Base-by-base conservation (phyloP, 164 flowering plant species). In the Sedum album region DNA sequence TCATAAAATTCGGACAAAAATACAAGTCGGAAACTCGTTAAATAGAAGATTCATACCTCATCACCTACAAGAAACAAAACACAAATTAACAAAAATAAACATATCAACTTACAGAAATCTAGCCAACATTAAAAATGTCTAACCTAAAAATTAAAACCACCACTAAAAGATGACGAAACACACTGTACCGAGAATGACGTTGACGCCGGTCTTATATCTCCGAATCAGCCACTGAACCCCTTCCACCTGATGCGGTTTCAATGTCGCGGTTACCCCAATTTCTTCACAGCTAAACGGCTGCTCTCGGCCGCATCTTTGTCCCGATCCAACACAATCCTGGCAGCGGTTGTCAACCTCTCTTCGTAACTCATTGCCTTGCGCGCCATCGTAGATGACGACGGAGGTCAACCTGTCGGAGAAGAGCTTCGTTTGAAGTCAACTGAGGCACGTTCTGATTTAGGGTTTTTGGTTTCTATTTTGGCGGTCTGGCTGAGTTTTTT, bases 151-250 rank as follows among this genome's bases (percentile, higher is more conserved):
- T 11, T 17, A 10, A 26, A 2, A 13, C 9, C n/a, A n/a, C n/a
- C n/a, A n/a, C n/a, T 4, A 64, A 57, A 39, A 28, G n/a, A 25
- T 17, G 23, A 26, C 17, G 10, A 70, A 64, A 38, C 46, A 41
- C 6, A 31, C 23, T 67, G 38, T 78, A 90, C 98, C 96, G 63
- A 93, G 92, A 67, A 93, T 76, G 71, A 89, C 96, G 72, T 90
- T 93, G 80, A 88, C 97, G 23, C 96, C 96, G 65, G 81, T 78
- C 31, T 28, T 42, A 68, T 82, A 89, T 73, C 91, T 77, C 66
- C 85, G 84, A 5, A 93, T 82, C 55, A 93, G 96, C 98, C 98
- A 93, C 4, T 86, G 78, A 41, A 93, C 82, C 14, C 96, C 98
- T 70, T 90, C 93, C 26, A 83, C 71, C 67, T 93, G 98, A 74